Conservation (phyloP, 176 grass and related monocot species). For the Saccharum spontaneum region DNA sequence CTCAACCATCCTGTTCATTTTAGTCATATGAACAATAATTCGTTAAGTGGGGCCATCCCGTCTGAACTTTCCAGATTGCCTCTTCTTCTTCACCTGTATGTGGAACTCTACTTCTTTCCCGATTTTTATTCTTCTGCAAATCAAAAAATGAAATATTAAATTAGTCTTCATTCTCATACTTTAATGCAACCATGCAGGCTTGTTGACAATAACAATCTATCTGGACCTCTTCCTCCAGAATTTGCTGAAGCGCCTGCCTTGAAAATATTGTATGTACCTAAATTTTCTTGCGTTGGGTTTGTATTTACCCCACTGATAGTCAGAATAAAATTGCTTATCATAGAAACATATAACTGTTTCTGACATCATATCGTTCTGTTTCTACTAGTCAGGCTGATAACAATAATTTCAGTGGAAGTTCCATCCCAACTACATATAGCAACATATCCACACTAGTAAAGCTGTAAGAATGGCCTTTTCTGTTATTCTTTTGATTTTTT, state of each 20-base stretch:
- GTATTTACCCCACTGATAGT: constrained; percentile 38
- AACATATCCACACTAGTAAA: constrained; percentile 77
- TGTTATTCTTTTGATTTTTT: constrained; percentile 26
- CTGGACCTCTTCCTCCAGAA: constrained; percentile 72
- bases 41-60: constrained; percentile 86
- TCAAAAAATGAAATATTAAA: neutral
- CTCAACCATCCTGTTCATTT: constrained; percentile 31
- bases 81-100: constrained; percentile 90
- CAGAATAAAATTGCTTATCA: constrained; percentile 30
- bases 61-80: constrained; percentile 64
- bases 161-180: constrained; percentile 12
- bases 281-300: neutral
- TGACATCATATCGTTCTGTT: constrained; percentile 40
- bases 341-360: neutral
- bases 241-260: constrained; percentile 48
- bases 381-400: constrained; percentile 95
- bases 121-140: constrained; percentile 1
- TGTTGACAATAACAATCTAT: constrained; percentile 76
- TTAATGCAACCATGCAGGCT: constrained; percentile 48
- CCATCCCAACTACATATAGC: constrained; percentile 68
- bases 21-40: constrained; percentile 99
- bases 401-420: constrained; percentile 89
- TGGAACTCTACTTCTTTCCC: constrained; percentile 32
- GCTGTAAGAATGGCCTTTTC: constrained; percentile 59
- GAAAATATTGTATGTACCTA: constrained; percentile 73